Percentiles rank a stretch among this genome's conserved stretches.
Evolutionary conservation across 2,329 filamentous ascomycete species (phyloP).

Genomic region (Dothiorella sarmentorum): DNA sequence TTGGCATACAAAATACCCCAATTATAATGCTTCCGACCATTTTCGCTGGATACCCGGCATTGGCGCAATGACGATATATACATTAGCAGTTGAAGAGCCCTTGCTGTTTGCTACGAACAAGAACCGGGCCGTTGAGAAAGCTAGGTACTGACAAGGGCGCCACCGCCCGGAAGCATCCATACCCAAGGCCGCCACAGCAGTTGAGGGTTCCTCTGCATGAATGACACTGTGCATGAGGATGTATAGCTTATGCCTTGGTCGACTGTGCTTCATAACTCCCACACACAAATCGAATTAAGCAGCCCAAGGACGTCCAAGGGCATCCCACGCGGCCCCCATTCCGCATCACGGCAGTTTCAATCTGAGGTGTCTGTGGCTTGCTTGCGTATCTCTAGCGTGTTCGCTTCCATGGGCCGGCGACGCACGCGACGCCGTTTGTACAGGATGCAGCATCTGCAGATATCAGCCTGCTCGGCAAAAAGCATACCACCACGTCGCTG

Average conservation of each 20-base stretch:
- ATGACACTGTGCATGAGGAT: background rate
- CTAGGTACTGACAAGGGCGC: background rate
- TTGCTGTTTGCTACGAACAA: background rate
- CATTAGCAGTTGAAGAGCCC: background rate
- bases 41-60: background rate
- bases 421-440: background rate
- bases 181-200: background rate
- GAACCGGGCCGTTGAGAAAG: slow-evolving; percentile 1
- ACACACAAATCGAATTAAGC: background rate
- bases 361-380: background rate
- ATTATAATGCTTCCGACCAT: slow-evolving; percentile 3
- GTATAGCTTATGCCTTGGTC: background rate
- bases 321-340: slow-evolving; percentile 3
- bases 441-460: slow-evolving; percentile 1
- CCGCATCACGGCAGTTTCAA: slow-evolving; percentile 11
- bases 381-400: background rate
- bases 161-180: background rate
- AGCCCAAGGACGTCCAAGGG: background rate
- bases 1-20: slow-evolving; percentile 15
- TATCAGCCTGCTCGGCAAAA: slow-evolving; percentile 10
- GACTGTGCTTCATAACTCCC: background rate
- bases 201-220: background rate
- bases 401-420: background rate
- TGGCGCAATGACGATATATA: background rate
- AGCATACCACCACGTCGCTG: background rate